These are phyloP conservation scores for Gaeumannomyces tritici DNA, from an alignment of 2,329 filamentous ascomycete genomes.

Conservation along the genomic window DNA sequence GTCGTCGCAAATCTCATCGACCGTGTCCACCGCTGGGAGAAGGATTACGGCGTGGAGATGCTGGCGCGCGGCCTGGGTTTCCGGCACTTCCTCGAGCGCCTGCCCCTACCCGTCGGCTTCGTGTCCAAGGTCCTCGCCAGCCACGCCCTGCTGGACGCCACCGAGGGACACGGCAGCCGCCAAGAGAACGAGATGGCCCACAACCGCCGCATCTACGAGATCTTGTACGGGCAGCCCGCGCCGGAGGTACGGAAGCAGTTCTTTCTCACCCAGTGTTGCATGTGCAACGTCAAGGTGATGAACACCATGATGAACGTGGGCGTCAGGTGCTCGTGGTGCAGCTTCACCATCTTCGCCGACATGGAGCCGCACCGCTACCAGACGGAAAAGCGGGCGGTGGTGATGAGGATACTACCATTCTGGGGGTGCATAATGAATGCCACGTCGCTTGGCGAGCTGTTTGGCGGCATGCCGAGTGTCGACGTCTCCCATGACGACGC, in stretches of 20 bases:
- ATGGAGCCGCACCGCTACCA: not conserved
- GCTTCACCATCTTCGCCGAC: not conserved
- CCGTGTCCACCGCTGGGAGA: not conserved
- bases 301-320: not conserved
- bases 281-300: too few relatives aligned
- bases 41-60: slow-evolving; percentile 1
- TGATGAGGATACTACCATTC: not conserved
- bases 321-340: not conserved
- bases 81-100: slow-evolving; percentile 6
- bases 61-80: slow-evolving; percentile 1
- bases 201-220: not conserved
- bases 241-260: not conserved
- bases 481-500: not conserved
- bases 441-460: not conserved
- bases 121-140: not conserved
- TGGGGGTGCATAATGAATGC: not conserved
- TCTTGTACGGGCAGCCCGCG: not conserved
- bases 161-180: too few relatives aligned
- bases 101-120: slow-evolving; percentile 5
- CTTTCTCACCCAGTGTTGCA: too few relatives aligned
- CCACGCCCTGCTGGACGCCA: not conserved
- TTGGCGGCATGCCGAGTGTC: not conserved
- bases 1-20: slow-evolving; percentile 3
- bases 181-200: not conserved
- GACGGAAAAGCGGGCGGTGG: not conserved